Percentiles rank a stretch among this genome's conserved stretches.
Conservation (phyloP, 805 yeast species). For the Metschnikowia reukaufii region DNA sequence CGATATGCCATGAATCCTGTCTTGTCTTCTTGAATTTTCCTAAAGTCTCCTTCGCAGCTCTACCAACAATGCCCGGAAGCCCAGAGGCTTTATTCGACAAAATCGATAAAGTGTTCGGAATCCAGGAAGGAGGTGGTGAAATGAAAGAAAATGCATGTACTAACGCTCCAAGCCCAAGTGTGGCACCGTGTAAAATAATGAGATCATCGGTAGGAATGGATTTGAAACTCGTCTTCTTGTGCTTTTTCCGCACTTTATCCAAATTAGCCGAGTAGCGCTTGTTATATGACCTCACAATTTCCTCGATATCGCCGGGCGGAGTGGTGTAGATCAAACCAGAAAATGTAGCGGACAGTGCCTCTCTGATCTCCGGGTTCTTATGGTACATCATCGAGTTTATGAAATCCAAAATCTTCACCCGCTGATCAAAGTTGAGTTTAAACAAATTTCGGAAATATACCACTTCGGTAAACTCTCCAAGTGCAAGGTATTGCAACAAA, state of each 20-base stretch:
- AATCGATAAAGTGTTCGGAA: conserved; percentile 68
- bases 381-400: conserved; percentile 57
- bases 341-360: conserved; percentile 68
- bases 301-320: conserved; percentile 48
- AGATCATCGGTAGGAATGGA: conserved; percentile 40
- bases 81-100: conserved; percentile 72
- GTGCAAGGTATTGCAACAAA: conserved; percentile 55
- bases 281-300: conserved; percentile 42
- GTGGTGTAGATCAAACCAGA: conserved; percentile 74
- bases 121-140: conserved; percentile 91
- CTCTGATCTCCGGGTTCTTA: conserved; percentile 71
- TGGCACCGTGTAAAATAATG: conserved; percentile 73
- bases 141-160: conserved; percentile 86
- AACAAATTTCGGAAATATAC: conserved; percentile 70
- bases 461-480: conserved; percentile 69
- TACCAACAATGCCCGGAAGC: conserved; percentile 75
- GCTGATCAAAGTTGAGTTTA: conserved; percentile 47
- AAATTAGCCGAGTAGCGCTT: conserved; percentile 27
- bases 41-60: conserved; percentile 76
- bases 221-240: conserved; percentile 40
- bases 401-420: conserved; percentile 49
- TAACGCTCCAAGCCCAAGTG: conserved; percentile 84
- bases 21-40: conserved; percentile 87
- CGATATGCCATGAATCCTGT: conserved; percentile 96
- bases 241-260: conserved; percentile 42